Base-by-base conservation (phyloP, 1,139 yeast genomes). In the Yamadazyma blattariae region DNA sequence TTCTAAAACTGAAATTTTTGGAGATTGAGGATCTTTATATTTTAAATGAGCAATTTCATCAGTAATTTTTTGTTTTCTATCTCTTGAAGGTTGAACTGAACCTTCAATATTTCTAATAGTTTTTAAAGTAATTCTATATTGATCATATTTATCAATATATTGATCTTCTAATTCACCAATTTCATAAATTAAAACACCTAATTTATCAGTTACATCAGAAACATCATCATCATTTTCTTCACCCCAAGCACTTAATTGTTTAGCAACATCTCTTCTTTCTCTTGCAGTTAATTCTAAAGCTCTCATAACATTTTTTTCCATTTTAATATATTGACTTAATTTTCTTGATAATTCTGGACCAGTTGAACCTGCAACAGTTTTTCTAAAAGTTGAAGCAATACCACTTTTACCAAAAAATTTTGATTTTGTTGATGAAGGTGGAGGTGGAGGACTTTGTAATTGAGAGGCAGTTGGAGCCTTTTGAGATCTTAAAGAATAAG, bases 391-490 rank as follows among this genome's bases (percentile, higher is more conserved):
- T 58, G 84, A 82, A 47, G 89, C 79, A 56, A 90, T 70, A 35
- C 96, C 90, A 42, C 90, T 85, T 63, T 82, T 79, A 56, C 97
- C 97, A 62, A 92, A 92, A 70, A 90, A 90, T 54, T 80, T 81
- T 52, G 86, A 81, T 57, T 77, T 61, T 75, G 90, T 89, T 43
- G 96, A 79, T 34, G 95, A 70, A 34, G 97, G 82, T 34, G 95
- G 81, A 43, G 97, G 97, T 36, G 97, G 96, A 33, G 97, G 96
- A 39, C 88, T 77, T 62, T 86, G 95, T 65, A 90, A 67, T 70
- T 92, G 96, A 49, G 96, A 77, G 42, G 97, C 97, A 41, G 97
- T 90, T 42, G 97, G 97, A 30, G 97, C 97, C 66, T 95, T 86
- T 39, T 84, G 68, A 50, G 89, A 82, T 79, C 98, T 89, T 68